phyloP scores from a whole-genome alignment of 495 filamentous ascomycete genomes.

The Penicillium macrosclerotiorum region DNA sequence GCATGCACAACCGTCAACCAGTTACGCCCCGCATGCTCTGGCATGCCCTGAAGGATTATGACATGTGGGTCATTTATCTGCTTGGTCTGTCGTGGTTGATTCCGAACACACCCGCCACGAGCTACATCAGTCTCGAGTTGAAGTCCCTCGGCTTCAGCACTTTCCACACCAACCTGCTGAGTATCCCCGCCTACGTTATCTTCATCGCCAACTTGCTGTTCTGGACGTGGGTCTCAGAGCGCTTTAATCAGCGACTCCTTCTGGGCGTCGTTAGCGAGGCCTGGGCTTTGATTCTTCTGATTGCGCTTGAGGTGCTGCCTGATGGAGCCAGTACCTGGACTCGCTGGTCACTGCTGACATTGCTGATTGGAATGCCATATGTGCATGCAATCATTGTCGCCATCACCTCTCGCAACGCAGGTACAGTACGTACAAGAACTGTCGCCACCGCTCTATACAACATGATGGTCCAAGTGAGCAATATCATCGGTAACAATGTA shows the following conservation, averaged over 20 bases:
- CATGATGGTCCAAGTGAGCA: slow-evolving; percentile 68
- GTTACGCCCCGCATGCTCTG: slow-evolving; percentile 46
- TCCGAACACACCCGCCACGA: slow-evolving; percentile 36
- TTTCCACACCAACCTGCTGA: slow-evolving; percentile 64
- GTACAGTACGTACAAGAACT: slow-evolving; percentile 65
- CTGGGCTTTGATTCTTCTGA: slow-evolving; percentile 55
- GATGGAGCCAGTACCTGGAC: slow-evolving; percentile 45
- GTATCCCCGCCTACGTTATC: slow-evolving; percentile 57
- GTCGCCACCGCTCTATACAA: slow-evolving; percentile 68
- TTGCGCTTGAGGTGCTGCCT: slow-evolving; percentile 47
- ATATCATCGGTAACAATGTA: slow-evolving; percentile 62
- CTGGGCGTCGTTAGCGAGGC: slow-evolving; percentile 50
- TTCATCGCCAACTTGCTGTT: slow-evolving; percentile 45
- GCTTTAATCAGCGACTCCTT: slow-evolving; percentile 51
- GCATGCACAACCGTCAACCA: slow-evolving; percentile 60
- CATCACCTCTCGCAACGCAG: slow-evolving; percentile 64
- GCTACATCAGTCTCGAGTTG: slow-evolving; percentile 61
- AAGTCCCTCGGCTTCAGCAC: slow-evolving; percentile 59
- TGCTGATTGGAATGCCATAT: slow-evolving; percentile 59
- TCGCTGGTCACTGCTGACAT: slow-evolving; percentile 49
- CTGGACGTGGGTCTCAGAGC: slow-evolving; percentile 54
- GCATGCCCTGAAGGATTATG: slow-evolving; percentile 50
- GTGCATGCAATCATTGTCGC: slow-evolving; percentile 66
- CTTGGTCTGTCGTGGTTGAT: slow-evolving; percentile 51
- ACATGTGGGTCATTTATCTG: slow-evolving; percentile 54